phyloP scores from a whole-genome alignment of 108 stramenopile genomes.

The Asterionellopsis glacialis region DNA sequence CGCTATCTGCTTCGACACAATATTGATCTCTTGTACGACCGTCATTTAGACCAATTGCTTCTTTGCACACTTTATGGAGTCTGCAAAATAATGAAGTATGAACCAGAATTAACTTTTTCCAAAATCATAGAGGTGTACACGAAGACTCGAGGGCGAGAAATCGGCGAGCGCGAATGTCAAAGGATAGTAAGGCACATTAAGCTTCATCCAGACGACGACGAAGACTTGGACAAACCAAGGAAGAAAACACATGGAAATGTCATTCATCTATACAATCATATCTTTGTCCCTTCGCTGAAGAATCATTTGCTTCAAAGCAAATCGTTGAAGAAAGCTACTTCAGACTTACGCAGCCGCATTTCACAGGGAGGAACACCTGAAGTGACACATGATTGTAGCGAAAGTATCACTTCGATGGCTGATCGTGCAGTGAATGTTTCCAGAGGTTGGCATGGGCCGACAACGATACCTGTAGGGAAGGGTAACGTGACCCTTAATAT shows the following conservation, averaged over 20 bases:
- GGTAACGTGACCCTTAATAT: neutral
- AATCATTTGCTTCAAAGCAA: conserved; percentile 25
- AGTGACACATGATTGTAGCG: neutral
- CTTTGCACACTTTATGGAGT: conserved; percentile 35
- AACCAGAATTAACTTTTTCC: conserved; percentile 28
- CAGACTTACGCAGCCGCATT: neutral
- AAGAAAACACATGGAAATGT: conserved; percentile 18
- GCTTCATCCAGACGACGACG: conserved; percentile 1
- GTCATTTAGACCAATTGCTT: conserved; percentile 38
- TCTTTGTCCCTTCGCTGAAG: conserved; percentile 33
- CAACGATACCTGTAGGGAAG: neutral
- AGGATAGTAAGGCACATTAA: conserved; percentile 18
- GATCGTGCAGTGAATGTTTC: neutral
- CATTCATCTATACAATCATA: conserved; percentile 38
- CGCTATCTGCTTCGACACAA: conserved; percentile 31
- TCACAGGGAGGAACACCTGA: neutral
- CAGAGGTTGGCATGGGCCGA: neutral
- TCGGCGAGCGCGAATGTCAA: conserved; percentile 30
- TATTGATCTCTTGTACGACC: conserved; percentile 23
- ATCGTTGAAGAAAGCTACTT: conserved; percentile 15
- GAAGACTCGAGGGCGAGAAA: conserved; percentile 10
- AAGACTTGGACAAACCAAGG: conserved; percentile 5
- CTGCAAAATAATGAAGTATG: conserved; percentile 16
- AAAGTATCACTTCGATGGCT: neutral
- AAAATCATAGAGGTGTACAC: conserved; percentile 31